Evolutionary conservation across 805 yeast species (phyloP).

Genomic region (Jamesozyma piceae): DNA sequence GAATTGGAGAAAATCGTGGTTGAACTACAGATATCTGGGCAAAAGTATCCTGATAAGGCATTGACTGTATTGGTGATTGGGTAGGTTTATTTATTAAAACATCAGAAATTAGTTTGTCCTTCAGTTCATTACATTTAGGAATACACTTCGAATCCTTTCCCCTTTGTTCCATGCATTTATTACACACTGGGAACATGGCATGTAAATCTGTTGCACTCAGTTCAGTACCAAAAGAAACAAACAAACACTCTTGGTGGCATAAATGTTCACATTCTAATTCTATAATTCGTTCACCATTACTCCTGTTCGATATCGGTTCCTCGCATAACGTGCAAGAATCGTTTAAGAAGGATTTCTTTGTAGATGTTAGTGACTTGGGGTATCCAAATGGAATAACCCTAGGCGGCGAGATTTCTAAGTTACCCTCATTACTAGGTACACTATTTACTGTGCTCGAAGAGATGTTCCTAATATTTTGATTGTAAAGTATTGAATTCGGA

Average conservation of each 20-base stretch:
- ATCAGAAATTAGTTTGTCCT: conserved; percentile 23
- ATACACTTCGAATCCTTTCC: conserved; percentile 15
- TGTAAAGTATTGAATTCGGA: conserved; percentile 11
- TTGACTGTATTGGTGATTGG: background rate
- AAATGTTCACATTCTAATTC: conserved; percentile 46
- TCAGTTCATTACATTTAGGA: conserved; percentile 22
- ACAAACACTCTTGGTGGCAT: conserved; percentile 51
- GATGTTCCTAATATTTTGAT: background rate
- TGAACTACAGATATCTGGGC: background rate
- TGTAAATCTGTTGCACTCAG: conserved; percentile 10
- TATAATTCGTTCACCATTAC: conserved; percentile 38
- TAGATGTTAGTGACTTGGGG: conserved; percentile 3
- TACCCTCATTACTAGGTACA: background rate
- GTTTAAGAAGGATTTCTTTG: conserved; percentile 22
- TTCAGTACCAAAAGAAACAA: conserved; percentile 30
- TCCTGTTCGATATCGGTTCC: conserved; percentile 39
- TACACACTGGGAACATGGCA: conserved; percentile 24
- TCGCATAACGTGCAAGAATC: conserved; percentile 38
- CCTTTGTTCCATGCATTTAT: conserved; percentile 12
- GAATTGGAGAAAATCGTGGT: conserved; percentile 3
- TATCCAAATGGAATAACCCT: conserved; percentile 12
- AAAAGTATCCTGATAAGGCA: background rate
- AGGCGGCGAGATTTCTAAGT: conserved; percentile 7
- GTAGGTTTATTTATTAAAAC: conserved; percentile 11
- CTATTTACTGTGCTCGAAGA: background rate